Percentiles rank a stretch among this genome's conserved stretches.
Evolutionary conservation across 257 asterid species (phyloP).

Genomic region (Solanum pinnatisectum): DNA sequence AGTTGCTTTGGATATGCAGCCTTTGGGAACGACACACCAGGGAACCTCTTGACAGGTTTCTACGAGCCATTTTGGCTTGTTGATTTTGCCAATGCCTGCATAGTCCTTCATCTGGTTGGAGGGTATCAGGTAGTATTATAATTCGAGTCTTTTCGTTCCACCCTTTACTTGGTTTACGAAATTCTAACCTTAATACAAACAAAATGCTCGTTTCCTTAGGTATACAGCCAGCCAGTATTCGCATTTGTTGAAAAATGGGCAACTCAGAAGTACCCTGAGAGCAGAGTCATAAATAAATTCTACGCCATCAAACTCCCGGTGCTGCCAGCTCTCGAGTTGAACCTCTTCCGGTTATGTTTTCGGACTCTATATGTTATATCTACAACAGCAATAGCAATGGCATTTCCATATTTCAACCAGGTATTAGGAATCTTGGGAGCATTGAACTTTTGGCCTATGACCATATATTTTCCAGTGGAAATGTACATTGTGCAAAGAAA

Average conservation of each 20-base stretch:
- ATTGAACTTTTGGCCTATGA: conserved; percentile 56
- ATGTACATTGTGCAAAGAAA: conserved; percentile 57
- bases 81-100: conserved; percentile 59
- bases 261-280: conserved; percentile 18
- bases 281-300: conserved; percentile 23
- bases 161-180: background rate
- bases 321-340: conserved; percentile 33
- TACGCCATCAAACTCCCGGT: conserved; percentile 33
- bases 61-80: conserved; percentile 71
- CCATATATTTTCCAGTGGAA: conserved; percentile 57
- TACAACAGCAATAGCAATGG: conserved; percentile 35
- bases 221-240: conserved; percentile 56
- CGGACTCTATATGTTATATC: conserved; percentile 53
- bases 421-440: conserved; percentile 65
- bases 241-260: conserved; percentile 42
- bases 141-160: background rate
- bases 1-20: conserved; percentile 76
- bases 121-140: conserved; percentile 43
- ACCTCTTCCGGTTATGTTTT: conserved; percentile 49
- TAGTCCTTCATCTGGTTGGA: conserved; percentile 50
- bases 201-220: conserved; percentile 16
- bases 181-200: background rate
- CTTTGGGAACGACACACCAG: conserved; percentile 52
- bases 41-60: conserved; percentile 72
- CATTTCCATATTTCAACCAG: conserved; percentile 61